These are phyloP conservation scores for Akanthomyces muscarius DNA, from an alignment of 2,329 filamentous ascomycete genomes.

Conservation along the genomic window DNA sequence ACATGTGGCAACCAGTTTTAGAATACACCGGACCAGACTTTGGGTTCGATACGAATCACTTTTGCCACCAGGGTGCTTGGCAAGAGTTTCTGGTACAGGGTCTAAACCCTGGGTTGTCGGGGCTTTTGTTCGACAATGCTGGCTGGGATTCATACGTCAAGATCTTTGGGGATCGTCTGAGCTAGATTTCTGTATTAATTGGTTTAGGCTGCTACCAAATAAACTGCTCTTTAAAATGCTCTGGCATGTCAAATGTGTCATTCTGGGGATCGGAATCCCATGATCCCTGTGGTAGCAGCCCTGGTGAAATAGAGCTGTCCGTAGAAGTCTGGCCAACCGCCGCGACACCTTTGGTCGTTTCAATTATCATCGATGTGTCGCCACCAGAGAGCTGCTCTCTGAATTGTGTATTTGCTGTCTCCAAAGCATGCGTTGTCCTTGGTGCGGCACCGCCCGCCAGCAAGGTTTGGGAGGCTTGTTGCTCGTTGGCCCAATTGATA, in stretches of 20 bases:
- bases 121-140: constrained; percentile 9
- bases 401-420: neutral
- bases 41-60: constrained; percentile 12
- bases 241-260: constrained; percentile 1
- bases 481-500: constrained; percentile 3
- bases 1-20: constrained; percentile 14
- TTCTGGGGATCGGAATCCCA: neutral
- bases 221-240: constrained; percentile 13
- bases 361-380: neutral
- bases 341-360: neutral
- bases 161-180: constrained; percentile 7
- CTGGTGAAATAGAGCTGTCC: neutral
- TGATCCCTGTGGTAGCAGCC: neutral
- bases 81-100: constrained; percentile 4
- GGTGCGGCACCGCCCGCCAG: neutral
- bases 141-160: constrained; percentile 17
- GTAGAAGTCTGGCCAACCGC: neutral
- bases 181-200: neutral
- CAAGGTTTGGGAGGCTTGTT: neutral
- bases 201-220: constrained; percentile 3
- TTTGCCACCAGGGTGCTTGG: constrained; percentile 9
- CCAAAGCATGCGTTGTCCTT: neutral
- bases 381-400: neutral
- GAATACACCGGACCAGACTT: constrained; percentile 18
- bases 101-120: neutral